Evolutionary conservation across 306 rosid species (phyloP).

Genomic region (Cicer chorassanicum): DNA sequence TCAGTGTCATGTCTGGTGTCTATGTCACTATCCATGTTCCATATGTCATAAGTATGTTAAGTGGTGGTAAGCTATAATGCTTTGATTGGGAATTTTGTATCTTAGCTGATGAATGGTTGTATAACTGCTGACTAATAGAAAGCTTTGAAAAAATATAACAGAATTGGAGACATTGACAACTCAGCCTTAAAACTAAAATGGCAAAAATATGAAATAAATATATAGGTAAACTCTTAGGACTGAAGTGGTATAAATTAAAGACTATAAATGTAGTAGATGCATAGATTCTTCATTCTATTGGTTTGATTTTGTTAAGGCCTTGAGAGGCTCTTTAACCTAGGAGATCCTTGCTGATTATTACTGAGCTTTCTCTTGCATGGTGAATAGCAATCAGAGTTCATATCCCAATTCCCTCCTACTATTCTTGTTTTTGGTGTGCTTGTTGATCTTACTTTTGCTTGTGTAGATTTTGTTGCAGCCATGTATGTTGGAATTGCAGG

Average conservation of each 20-base stretch:
- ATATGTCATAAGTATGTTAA: background rate
- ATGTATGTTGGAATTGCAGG: constrained; percentile 82
- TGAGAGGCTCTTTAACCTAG: constrained; percentile 71
- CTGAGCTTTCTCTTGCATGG: constrained; percentile 75
- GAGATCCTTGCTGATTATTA: constrained; percentile 64
- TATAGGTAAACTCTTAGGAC: background rate
- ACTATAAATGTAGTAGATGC: background rate
- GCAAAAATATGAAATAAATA: background rate
- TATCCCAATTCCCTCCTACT: constrained; percentile 53
- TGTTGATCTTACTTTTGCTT: constrained; percentile 70
- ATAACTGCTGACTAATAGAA: background rate
- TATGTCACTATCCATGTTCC: background rate
- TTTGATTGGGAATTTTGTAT: background rate
- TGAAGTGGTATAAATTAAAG: background rate
- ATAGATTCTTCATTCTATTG: background rate
- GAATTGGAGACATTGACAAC: background rate
- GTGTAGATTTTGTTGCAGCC: constrained; percentile 94
- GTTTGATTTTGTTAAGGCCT: constrained; percentile 54
- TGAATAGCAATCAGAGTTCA: constrained; percentile 63
- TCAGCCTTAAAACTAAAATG: background rate
- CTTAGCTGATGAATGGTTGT: background rate
- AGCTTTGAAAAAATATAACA: too few relatives aligned
- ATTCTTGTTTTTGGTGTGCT: constrained; percentile 75
- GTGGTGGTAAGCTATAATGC: background rate
- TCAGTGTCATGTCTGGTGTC: too few relatives aligned